Evolutionary conservation across 345 rosid species (phyloP).

Genomic region (Hibiscus syriacus): DNA sequence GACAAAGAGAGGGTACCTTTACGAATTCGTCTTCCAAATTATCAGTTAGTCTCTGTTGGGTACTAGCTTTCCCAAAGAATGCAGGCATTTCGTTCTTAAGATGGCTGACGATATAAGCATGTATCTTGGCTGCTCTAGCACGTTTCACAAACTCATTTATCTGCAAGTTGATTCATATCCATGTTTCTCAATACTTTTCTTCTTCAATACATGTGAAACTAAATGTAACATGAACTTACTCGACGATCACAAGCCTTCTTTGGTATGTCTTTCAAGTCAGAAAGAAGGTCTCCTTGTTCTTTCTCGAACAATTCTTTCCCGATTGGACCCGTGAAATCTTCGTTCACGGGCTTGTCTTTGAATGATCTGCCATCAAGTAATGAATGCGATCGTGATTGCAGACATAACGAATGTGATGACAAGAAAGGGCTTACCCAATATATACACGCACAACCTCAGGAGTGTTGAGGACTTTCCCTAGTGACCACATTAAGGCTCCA

Average conservation of each 20-base stretch:
- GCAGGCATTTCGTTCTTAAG: conserved; percentile 91
- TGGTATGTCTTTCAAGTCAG: conserved; percentile 85
- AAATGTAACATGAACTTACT: conserved; percentile 39
- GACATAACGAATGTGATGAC: neutral
- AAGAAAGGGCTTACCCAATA: conserved; percentile 61
- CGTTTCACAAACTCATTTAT: conserved; percentile 95
- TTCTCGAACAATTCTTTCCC: conserved; percentile 89
- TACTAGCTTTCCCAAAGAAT: conserved; percentile 81
- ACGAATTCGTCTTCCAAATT: conserved; percentile 68
- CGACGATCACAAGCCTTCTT: conserved; percentile 98
- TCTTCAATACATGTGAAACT: neutral
- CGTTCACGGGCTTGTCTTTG: conserved; percentile 84
- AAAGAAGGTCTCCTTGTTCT: conserved; percentile 88
- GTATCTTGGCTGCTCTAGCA: conserved; percentile 93
- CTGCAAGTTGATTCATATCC: conserved; percentile 25
- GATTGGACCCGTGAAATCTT: conserved; percentile 63
- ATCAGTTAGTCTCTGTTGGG: conserved; percentile 73
- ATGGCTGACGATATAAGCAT: conserved; percentile 82
- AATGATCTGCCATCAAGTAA: conserved; percentile 53
- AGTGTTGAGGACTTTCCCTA: conserved; percentile 90
- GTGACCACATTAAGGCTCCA: conserved; percentile 99
- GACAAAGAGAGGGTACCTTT: conserved; percentile 54
- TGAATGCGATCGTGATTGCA: neutral
- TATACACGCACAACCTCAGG: conserved; percentile 94
- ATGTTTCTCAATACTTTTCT: neutral